These are phyloP conservation scores for Colletotrichum musicola DNA, from an alignment of 2,329 filamentous ascomycete genomes.

Conservation along the genomic window DNA sequence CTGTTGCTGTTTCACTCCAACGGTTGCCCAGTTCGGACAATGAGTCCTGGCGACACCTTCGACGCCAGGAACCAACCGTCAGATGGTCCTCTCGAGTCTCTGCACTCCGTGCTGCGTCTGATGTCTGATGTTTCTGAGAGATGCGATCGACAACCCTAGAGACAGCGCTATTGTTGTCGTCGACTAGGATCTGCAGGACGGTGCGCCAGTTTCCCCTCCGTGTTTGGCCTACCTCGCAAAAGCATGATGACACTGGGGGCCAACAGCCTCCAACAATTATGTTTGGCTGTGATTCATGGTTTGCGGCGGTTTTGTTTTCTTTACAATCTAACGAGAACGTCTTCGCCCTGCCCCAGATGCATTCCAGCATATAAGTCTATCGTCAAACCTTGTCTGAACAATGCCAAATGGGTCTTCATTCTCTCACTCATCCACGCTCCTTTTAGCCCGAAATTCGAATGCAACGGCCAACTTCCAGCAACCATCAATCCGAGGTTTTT, in stretches of 20 bases:
- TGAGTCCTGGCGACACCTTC: neutral
- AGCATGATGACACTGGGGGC: constrained; percentile 12
- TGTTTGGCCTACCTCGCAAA: constrained; percentile 7
- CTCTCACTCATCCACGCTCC: constrained; percentile 3
- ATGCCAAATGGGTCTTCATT: neutral
- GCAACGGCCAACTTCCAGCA: neutral
- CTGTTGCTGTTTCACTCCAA: constrained; percentile 12
- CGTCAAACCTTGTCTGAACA: neutral
- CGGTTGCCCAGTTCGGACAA: neutral
- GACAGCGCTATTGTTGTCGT: constrained; percentile 12
- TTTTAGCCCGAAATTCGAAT: neutral
- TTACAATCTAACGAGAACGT: neutral
- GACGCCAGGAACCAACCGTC: neutral
- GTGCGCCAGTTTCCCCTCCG: constrained; percentile 15
- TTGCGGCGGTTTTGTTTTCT: constrained; percentile 1
- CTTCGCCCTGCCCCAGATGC: constrained; percentile 1
- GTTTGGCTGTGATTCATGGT: constrained; percentile 2
- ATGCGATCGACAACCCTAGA: constrained; percentile 26
- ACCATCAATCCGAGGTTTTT: neutral
- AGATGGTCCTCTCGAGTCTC: neutral
- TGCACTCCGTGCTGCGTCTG: neutral
- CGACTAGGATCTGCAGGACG: constrained; percentile 27
- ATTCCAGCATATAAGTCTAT: constrained; percentile 37
- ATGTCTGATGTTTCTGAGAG: neutral
- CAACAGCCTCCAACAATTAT: constrained; percentile 4